Percentiles rank a stretch among this genome's conserved stretches.
Evolutionary conservation across 306 rosid genomes (phyloP).

Genomic region (Delonix regia): DNA sequence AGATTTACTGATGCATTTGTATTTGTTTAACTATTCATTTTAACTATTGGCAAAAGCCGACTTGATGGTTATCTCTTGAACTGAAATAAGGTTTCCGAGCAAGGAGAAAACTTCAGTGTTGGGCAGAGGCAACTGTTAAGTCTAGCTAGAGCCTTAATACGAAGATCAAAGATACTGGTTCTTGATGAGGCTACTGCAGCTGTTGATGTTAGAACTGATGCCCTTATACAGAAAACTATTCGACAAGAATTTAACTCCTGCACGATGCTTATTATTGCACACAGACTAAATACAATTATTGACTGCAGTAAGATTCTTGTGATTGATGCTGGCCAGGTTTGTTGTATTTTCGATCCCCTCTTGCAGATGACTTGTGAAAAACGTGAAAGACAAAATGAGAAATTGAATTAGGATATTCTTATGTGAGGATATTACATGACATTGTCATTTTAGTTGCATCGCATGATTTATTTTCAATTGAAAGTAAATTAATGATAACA

Average conservation of each 20-base stretch:
- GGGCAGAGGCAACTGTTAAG: slow-evolving; percentile 92
- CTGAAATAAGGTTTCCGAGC: slow-evolving; percentile 72
- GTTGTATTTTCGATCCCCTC: slow-evolving; percentile 5
- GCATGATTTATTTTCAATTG: neutral
- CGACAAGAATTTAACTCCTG: slow-evolving; percentile 80
- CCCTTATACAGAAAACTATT: slow-evolving; percentile 87
- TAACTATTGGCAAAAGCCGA: slow-evolving; percentile 1
- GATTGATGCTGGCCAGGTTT: slow-evolving; percentile 81
- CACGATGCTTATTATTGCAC: slow-evolving; percentile 91
- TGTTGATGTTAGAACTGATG: slow-evolving; percentile 88
- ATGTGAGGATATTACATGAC: neutral
- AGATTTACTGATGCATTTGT: neutral
- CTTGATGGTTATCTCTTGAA: slow-evolving; percentile 15
- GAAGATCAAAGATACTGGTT: slow-evolving; percentile 86
- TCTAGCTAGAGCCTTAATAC: slow-evolving; percentile 82
- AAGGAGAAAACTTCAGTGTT: slow-evolving; percentile 93
- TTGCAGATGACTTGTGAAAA: neutral
- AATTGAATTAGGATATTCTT: neutral
- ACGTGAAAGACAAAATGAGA: neutral
- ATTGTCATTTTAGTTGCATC: neutral
- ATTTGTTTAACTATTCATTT: neutral
- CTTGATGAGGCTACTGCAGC: slow-evolving; percentile 98
- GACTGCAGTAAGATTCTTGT: slow-evolving; percentile 76
- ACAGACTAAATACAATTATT: slow-evolving; percentile 81
- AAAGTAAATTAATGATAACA: neutral